These are phyloP conservation scores for Lycium barbarum DNA, from an alignment of 257 asterid species.

Conservation along the genomic window DNA sequence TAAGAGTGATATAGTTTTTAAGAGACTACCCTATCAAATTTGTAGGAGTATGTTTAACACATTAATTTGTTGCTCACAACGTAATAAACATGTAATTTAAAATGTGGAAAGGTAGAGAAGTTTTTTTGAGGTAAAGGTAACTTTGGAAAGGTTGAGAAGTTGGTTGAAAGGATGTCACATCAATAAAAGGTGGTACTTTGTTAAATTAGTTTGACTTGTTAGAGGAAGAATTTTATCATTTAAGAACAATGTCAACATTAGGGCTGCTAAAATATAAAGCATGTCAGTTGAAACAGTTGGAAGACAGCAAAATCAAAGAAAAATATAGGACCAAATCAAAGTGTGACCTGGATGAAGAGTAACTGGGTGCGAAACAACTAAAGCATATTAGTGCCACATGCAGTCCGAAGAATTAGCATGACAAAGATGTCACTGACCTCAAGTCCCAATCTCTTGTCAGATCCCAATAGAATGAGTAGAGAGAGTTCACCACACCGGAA, in stretches of 20 bases:
- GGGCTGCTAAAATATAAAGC: neutral
- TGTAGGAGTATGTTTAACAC: neutral
- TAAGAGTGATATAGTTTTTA: neutral
- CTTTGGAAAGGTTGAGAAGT: neutral
- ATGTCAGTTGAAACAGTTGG: neutral
- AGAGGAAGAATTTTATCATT: neutral
- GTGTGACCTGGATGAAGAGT: neutral
- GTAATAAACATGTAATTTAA: slow-evolving; percentile 20
- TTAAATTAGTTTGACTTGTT: neutral
- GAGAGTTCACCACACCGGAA: slow-evolving; percentile 79
- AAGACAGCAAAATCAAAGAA: slow-evolving; percentile 24
- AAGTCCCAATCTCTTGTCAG: slow-evolving; percentile 94
- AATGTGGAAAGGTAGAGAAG: slow-evolving; percentile 11
- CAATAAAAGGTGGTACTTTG: slow-evolving; percentile 14
- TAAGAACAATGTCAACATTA: slow-evolving; percentile 13
- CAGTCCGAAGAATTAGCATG: neutral
- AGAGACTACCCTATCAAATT: neutral
- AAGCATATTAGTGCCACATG: slow-evolving; percentile 4
- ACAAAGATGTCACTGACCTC: slow-evolving; percentile 56
- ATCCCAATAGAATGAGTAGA: slow-evolving; percentile 98
- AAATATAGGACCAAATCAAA: slow-evolving; percentile 15
- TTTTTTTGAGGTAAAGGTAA: no score
- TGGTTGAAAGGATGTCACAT: neutral
- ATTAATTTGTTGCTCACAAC: neutral
- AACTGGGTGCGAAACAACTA: slow-evolving; percentile 12